Conservation (phyloP, 2,329 filamentous ascomycete species). For the Dendrostoma leiphaemia region DNA sequence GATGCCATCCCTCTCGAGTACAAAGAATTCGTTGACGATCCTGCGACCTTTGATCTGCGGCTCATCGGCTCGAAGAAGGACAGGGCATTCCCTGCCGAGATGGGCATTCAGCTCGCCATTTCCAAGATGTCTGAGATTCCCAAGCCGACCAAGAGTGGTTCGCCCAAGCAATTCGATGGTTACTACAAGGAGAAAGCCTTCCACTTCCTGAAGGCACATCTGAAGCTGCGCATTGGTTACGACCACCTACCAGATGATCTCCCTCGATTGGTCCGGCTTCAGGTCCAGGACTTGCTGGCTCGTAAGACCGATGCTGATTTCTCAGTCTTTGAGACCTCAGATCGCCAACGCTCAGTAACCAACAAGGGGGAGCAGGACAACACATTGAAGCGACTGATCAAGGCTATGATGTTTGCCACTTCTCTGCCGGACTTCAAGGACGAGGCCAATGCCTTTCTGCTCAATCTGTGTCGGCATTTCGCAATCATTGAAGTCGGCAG, state of each 20-base stretch:
- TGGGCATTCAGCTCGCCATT: conserved; percentile 86
- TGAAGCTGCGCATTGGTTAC: conserved; percentile 86
- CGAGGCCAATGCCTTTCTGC: conserved; percentile 72
- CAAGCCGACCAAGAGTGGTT: conserved; percentile 52
- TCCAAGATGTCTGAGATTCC: conserved; percentile 81
- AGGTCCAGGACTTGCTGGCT: conserved; percentile 80
- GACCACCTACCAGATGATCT: conserved; percentile 90
- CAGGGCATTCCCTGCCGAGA: conserved; percentile 78
- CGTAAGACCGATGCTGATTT: conserved; percentile 71
- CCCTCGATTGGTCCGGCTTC: conserved; percentile 76
- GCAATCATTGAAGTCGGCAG: conserved; percentile 85
- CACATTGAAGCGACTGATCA: conserved; percentile 80
- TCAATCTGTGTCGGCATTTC: conserved; percentile 85
- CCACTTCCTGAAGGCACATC: conserved; percentile 79
- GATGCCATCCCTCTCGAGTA: conserved; percentile 82
- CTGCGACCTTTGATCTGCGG: conserved; percentile 81
- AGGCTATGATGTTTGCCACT: conserved; percentile 81
- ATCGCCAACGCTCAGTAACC: conserved; percentile 76
- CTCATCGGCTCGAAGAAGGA: conserved; percentile 89
- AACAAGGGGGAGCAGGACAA: conserved; percentile 86
- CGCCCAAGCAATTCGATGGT: conserved; percentile 63
- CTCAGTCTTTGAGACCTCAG: conserved; percentile 69
- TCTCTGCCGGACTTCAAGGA: conserved; percentile 78
- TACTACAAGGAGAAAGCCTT: conserved; percentile 95
- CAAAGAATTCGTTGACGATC: conserved; percentile 82